These are phyloP conservation scores for Penicillium ochrochloron DNA, from an alignment of 495 filamentous ascomycete genomes.

Conservation along the genomic window DNA sequence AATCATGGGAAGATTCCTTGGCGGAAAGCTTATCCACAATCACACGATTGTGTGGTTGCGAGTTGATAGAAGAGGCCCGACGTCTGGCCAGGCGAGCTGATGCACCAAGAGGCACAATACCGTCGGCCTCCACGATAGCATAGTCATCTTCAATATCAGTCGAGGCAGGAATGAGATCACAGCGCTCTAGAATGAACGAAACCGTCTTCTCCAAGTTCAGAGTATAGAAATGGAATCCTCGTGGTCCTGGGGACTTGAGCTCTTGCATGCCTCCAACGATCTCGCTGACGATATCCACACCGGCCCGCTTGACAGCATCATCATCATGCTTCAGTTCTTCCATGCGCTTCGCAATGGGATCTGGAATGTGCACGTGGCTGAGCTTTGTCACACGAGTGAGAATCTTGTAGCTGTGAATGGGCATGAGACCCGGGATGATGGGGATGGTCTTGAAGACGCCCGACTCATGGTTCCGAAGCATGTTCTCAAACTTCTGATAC, in stretches of 20 bases:
- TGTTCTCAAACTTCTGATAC: slow-evolving; percentile 77
- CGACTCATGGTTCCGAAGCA: slow-evolving; percentile 79
- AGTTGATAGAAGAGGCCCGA: slow-evolving; percentile 57
- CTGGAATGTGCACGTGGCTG: slow-evolving; percentile 82
- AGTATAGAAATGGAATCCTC: slow-evolving; percentile 97
- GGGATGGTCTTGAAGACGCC: slow-evolving; percentile 85
- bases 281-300: slow-evolving; percentile 55
- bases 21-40: slow-evolving; percentile 65
- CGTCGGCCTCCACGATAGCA: slow-evolving; percentile 50
- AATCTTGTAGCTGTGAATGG: slow-evolving; percentile 95
- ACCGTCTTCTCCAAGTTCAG: slow-evolving; percentile 96
- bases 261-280: slow-evolving; percentile 62
- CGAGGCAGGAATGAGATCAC: slow-evolving; percentile 73
- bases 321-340: slow-evolving; percentile 87
- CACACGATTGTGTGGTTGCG: slow-evolving; percentile 76
- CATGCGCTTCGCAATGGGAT: slow-evolving; percentile 67
- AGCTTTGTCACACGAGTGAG: slow-evolving; percentile 94
- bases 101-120: slow-evolving; percentile 41
- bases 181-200: slow-evolving; percentile 86
- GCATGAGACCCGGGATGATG: slow-evolving; percentile 96
- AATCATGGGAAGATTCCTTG: slow-evolving; percentile 44
- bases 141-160: slow-evolving; percentile 37
- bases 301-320: slow-evolving; percentile 76
- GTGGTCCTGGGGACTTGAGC: slow-evolving; percentile 58
- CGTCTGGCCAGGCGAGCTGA: slow-evolving; percentile 39